Conservation (phyloP, 495 filamentous ascomycete genomes). For the Pseudoneurospora amorphoporcata region DNA sequence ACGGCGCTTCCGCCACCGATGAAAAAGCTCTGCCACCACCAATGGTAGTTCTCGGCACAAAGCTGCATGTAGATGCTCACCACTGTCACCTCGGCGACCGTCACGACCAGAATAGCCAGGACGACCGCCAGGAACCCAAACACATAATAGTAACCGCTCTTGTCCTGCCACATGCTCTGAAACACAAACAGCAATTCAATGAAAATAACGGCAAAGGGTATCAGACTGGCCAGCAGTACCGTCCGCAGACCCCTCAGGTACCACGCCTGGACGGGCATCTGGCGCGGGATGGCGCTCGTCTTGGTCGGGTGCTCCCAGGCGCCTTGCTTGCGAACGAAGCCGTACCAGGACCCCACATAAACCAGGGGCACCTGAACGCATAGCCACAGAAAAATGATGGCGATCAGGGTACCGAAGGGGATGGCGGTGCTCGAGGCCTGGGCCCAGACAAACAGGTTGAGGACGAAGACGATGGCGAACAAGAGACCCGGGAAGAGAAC, state of each 20-base stretch:
- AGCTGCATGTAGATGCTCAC: conserved; percentile 82
- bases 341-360: conserved; percentile 74
- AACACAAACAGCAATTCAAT: conserved; percentile 92
- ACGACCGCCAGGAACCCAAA: conserved; percentile 84
- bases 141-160: conserved; percentile 90
- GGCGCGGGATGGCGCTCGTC: conserved; percentile 61
- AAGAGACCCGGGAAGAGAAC: conserved; percentile 75
- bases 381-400: conserved; percentile 72
- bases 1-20: conserved; percentile 68
- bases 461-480: conserved; percentile 68
- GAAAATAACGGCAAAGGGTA: conserved; percentile 89
- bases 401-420: conserved; percentile 75
- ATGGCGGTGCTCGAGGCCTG: conserved; percentile 87
- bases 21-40: conserved; percentile 93
- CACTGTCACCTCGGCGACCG: conserved; percentile 80
- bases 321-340: conserved; percentile 47
- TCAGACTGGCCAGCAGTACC: conserved; percentile 64
- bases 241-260: conserved; percentile 54
- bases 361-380: conserved; percentile 85
- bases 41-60: conserved; percentile 84
- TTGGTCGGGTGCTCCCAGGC: conserved; percentile 87
- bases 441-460: conserved; percentile 91
- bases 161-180: conserved; percentile 84
- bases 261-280: conserved; percentile 74
- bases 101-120: conserved; percentile 61